Conservation (phyloP, 805 yeast genomes). For the Zygotorulaspora danielsina region DNA sequence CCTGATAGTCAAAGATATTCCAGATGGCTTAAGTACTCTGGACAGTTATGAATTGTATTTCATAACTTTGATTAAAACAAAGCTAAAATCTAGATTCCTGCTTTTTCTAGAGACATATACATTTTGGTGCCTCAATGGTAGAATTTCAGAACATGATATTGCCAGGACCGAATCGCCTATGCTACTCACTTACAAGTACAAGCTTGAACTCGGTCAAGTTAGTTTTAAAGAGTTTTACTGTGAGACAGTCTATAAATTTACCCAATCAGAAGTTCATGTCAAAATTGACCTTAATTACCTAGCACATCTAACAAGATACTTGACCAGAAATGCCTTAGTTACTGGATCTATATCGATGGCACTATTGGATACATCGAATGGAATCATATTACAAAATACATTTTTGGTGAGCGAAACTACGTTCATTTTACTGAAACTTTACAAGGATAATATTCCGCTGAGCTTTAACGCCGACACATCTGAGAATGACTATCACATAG, state of each 20-base stretch:
- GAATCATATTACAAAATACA: slow-evolving; percentile 11
- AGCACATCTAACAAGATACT: slow-evolving; percentile 2
- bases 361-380: slow-evolving; percentile 9
- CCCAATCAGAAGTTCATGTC: slow-evolving; percentile 3
- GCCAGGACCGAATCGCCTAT: slow-evolving; percentile 8
- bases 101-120: slow-evolving; percentile 9
- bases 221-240: slow-evolving; percentile 12
- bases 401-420: slow-evolving; percentile 9
- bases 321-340: slow-evolving; percentile 6
- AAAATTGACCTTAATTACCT: slow-evolving; percentile 4
- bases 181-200: slow-evolving; percentile 10
- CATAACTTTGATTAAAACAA: slow-evolving; percentile 5
- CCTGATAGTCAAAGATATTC: slow-evolving; percentile 6
- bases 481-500: not conserved
- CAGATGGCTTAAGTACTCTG: slow-evolving; percentile 1
- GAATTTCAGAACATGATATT: not conserved
- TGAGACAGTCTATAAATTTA: slow-evolving; percentile 6
- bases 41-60: slow-evolving; percentile 8
- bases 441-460: slow-evolving; percentile 3
- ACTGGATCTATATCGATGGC: slow-evolving; percentile 10
- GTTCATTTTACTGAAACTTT: slow-evolving; percentile 1
- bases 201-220: not conserved
- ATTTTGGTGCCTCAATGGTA: slow-evolving; percentile 3
- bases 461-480: not conserved
- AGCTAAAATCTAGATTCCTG: slow-evolving; percentile 2